Conservation (phyloP, 768 basidiomycete species). For the Rhizopogon roseolus region DNA sequence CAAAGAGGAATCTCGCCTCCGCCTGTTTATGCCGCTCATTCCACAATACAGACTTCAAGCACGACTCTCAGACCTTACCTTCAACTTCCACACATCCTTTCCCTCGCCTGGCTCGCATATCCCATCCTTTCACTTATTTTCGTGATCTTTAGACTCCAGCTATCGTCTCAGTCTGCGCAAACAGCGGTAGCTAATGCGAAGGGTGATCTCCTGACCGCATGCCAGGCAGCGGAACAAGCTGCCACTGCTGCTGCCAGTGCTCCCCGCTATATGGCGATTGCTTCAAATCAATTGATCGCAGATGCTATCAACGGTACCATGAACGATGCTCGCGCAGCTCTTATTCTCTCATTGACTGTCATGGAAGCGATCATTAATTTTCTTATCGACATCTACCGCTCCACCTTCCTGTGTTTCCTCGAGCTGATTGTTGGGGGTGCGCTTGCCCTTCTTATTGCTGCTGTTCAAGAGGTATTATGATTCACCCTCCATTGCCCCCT, state of each 20-base stretch:
- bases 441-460: constrained; percentile 73
- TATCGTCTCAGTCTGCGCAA: constrained; percentile 68
- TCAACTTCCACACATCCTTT: constrained; percentile 74
- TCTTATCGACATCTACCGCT: constrained; percentile 87
- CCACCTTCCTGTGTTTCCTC: constrained; percentile 89
- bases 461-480: constrained; percentile 71
- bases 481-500: neutral
- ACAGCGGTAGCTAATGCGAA: constrained; percentile 67
- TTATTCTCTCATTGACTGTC: constrained; percentile 70
- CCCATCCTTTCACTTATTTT: constrained; percentile 87
- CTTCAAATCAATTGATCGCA: constrained; percentile 75
- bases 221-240: constrained; percentile 79
- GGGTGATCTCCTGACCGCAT: constrained; percentile 73
- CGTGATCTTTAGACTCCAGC: constrained; percentile 75
- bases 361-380: constrained; percentile 91
- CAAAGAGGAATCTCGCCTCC: constrained; percentile 37
- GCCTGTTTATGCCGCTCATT: constrained; percentile 53
- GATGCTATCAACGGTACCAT: constrained; percentile 78
- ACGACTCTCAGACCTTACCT: constrained; percentile 74
- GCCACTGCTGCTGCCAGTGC: constrained; percentile 80
- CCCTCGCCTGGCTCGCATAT: constrained; percentile 88
- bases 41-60: constrained; percentile 21
- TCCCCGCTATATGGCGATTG: constrained; percentile 83
- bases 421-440: constrained; percentile 84
- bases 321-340: constrained; percentile 66